Conservation (phyloP, 2,329 filamentous ascomycete species). For the Epichloe sylvatica region DNA sequence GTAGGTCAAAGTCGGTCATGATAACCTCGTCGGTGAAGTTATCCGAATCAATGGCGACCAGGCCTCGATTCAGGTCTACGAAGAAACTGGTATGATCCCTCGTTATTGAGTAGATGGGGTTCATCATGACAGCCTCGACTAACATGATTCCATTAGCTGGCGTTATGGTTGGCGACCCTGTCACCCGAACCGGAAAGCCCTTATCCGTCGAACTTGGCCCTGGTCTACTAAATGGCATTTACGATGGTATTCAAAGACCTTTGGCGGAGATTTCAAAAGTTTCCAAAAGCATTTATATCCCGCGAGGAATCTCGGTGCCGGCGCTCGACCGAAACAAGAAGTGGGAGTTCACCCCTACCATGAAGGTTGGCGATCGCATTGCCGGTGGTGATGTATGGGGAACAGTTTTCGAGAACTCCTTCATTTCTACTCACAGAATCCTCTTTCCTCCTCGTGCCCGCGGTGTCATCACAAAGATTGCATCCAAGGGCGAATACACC, state of each 20-base stretch:
- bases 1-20: conserved; percentile 82
- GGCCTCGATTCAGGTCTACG: conserved; percentile 96
- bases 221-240: conserved; percentile 96
- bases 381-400: conserved; percentile 94
- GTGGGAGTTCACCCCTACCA: conserved; percentile 85
- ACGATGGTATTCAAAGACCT: conserved; percentile 96
- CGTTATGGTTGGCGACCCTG: conserved; percentile 90
- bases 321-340: conserved; percentile 82
- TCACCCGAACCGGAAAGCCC: conserved; percentile 81
- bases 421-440: conserved; percentile 87
- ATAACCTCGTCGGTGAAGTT: conserved; percentile 88
- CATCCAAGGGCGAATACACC: conserved; percentile 81
- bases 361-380: conserved; percentile 95
- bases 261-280: conserved; percentile 68
- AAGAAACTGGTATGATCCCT: conserved; percentile 68
- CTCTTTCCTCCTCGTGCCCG: conserved; percentile 78
- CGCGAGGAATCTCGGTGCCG: conserved; percentile 78
- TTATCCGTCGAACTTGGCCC: conserved; percentile 94
- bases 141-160: conserved; percentile 47
- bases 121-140: conserved; percentile 3
- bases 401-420: conserved; percentile 87
- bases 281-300: conserved; percentile 89
- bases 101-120: no score
- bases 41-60: conserved; percentile 95
- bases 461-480: conserved; percentile 84